Evolutionary conservation across 1,284 basidiomycete genomes (phyloP), one percentile per base, ranked within the genome.

Genomic region (Rugosomyces carneus): DNA sequence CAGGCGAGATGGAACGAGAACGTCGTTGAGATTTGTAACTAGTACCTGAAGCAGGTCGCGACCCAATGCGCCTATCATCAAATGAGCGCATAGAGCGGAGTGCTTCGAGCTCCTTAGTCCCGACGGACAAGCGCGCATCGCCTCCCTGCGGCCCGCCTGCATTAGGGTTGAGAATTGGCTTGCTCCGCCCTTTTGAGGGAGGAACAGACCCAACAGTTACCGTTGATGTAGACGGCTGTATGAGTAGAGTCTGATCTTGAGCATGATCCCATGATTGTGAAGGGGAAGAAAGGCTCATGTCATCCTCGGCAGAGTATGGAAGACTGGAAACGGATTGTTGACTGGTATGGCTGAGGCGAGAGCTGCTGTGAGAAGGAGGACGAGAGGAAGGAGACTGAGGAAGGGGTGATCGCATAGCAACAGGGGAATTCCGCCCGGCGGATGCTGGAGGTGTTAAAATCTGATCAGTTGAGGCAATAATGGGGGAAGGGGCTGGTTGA

Each of bases 1-100:
- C 69, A 21, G 80, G 80, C 2, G 83, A 84, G 8, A 68, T 67
- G 7, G 82, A 75, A 42, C 69, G 59, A n/a, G 66, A 65, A 51
- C 65, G 60, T 37, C 32, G 59, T 51, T 38, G 55, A 20, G 45
- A 54, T 43, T 24, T 48, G 19, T 42, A 51, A 42, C 51, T 57
- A 19, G 44, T 23, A 29, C 37, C 52, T 11, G 48, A 53, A 23
- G 40, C 37, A 38, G 53, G 48, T 9, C 53, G 47, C 3, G 53
- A 60, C 20, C 32, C 48, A 26, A 47, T 24, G n/a, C 45, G 49
- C 21, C 37, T 26, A 42, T 58, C 56, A 40, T 59, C 62, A 16
- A 54, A 55, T 13, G 60, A 57, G 18, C 53, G 47, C 37, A 46
- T 46, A 19, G 50, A 20, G 23, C 54, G 53, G 41, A 61, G 56